Conservation (phyloP, 306 rosid species). For the Corylus americana region DNA sequence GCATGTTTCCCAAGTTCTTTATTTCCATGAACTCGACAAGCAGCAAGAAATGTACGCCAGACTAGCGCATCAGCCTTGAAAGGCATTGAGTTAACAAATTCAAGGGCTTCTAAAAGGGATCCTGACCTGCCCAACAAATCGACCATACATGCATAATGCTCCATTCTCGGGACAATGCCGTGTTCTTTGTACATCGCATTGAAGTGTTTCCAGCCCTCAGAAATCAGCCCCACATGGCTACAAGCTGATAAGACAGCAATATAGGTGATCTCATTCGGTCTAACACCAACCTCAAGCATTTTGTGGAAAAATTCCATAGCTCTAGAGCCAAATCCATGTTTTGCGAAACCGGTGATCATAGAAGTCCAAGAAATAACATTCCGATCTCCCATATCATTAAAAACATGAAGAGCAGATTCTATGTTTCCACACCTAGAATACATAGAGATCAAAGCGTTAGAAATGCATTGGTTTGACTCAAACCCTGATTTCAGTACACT, state of each 20-base stretch:
- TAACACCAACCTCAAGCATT: conserved; percentile 55
- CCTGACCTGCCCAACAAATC: conserved; percentile 70
- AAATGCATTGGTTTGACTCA: conserved; percentile 30
- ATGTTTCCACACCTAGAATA: conserved; percentile 67
- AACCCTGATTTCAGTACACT: conserved; percentile 45
- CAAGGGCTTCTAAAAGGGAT: conserved; percentile 53
- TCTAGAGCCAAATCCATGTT: conserved; percentile 57
- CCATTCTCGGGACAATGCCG: conserved; percentile 59
- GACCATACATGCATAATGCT: conserved; percentile 69
- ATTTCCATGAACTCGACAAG: conserved; percentile 59
- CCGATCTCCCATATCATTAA: conserved; percentile 39
- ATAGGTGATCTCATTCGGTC: conserved; percentile 64
- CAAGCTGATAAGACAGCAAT: conserved; percentile 72
- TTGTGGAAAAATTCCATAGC: conserved; percentile 55
- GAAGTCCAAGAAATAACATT: conserved; percentile 73
- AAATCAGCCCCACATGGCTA: conserved; percentile 59
- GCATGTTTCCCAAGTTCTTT: conserved; percentile 61
- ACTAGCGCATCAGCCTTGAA: conserved; percentile 56
- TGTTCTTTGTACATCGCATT: conserved; percentile 44
- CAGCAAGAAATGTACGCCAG: conserved; percentile 73
- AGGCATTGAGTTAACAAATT: conserved; percentile 58
- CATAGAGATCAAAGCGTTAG: conserved; percentile 67
- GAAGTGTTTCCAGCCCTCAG: conserved; percentile 65
- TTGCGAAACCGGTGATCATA: conserved; percentile 56
- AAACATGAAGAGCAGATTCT: conserved; percentile 56